phyloP scores from a whole-genome alignment of 257 asterid species.

The Rehmannia glutinosa region DNA sequence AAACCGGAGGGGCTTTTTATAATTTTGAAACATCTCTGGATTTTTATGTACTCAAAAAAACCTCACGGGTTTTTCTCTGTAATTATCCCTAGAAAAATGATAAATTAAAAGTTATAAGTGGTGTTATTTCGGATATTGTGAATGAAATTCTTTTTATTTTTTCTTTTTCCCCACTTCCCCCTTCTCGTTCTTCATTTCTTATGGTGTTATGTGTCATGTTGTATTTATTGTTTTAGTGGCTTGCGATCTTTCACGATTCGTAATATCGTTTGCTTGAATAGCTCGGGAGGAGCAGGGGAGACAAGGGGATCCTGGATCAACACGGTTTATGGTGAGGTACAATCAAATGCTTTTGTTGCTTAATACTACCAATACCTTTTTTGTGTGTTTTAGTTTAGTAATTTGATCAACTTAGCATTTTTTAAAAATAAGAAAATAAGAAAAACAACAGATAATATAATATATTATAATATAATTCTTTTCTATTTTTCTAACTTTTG shows the following conservation, averaged over 20 bases:
- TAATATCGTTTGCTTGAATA: slow-evolving; percentile 30
- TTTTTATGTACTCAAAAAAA: no score
- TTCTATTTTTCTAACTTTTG: no score
- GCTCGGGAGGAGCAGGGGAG: slow-evolving; percentile 99
- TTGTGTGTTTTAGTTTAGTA: no score
- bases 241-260: background rate
- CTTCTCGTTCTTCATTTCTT: background rate
- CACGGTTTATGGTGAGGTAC: slow-evolving; percentile 98
- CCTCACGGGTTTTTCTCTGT: no score
- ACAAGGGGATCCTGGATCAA: slow-evolving; percentile 99
- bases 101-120: background rate
- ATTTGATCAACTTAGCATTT: no score
- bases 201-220: background rate
- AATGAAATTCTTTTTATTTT: background rate
- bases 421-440: no score
- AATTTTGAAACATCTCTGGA: no score
- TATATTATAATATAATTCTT: no score
- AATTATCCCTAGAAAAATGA: no score
- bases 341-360: slow-evolving; percentile 1
- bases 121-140: background rate
- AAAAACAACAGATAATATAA: no score
- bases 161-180: background rate
- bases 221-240: background rate
- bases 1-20: no score
- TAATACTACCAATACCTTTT: background rate